phyloP scores from a whole-genome alignment of 2,329 filamentous ascomycete species.

The Aureobasidium sp. region DNA sequence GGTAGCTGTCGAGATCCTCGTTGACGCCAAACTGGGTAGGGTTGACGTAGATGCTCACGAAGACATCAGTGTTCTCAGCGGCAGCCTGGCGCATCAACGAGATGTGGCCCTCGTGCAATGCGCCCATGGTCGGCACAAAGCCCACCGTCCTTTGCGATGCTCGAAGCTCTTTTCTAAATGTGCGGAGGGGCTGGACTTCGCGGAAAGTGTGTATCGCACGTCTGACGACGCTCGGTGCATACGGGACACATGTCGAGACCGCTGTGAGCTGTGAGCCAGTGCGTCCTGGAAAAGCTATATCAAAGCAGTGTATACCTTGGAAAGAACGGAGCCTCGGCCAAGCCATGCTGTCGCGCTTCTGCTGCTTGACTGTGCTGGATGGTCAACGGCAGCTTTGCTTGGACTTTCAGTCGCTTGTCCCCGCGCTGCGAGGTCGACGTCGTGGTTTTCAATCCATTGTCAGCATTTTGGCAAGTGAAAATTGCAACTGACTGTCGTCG shows the following conservation, averaged over 20 bases:
- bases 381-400: neutral
- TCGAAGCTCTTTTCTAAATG: conserved; percentile 60
- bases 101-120: conserved; percentile 86
- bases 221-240: neutral
- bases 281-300: neutral
- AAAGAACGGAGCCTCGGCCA: neutral
- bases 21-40: conserved; percentile 88
- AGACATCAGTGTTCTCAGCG: conserved; percentile 73
- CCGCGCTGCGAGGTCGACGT: conserved; percentile 7
- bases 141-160: conserved; percentile 66
- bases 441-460: conserved; percentile 10
- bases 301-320: neutral
- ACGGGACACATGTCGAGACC: neutral
- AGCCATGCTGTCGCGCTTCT: neutral
- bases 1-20: conserved; percentile 85
- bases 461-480: conserved; percentile 4
- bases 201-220: conserved; percentile 60
- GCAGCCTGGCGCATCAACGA: conserved; percentile 80
- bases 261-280: neutral
- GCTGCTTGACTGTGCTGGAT: neutral
- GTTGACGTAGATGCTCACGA: conserved; percentile 92
- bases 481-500: conserved; percentile 2
- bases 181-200: conserved; percentile 63
- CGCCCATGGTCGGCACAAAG: conserved; percentile 95
- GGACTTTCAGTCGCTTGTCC: neutral